These are phyloP conservation scores for Marchantia polymorpha DNA, from an alignment of 225 moss, liverwort and hornwort genomes.

Conservation along the genomic window DNA sequence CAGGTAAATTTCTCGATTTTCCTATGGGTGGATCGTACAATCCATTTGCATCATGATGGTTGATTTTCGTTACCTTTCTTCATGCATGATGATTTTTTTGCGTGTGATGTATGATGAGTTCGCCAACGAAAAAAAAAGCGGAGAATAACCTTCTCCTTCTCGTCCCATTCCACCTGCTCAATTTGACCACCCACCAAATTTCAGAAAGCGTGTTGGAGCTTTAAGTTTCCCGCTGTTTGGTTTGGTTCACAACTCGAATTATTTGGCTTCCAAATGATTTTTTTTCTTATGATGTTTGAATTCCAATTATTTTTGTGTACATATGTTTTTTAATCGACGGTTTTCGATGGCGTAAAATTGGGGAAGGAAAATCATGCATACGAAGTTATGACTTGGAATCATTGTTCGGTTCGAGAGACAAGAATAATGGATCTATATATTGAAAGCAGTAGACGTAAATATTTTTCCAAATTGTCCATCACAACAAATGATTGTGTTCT, in stretches of 20 bases:
- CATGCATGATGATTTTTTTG: not conserved
- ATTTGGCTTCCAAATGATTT: not conserved
- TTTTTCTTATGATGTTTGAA: not conserved
- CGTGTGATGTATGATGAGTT: not conserved
- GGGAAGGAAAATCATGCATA: not conserved
- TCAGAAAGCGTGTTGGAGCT: constrained; percentile 9
- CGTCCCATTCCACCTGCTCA: not conserved
- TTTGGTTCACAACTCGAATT: not conserved
- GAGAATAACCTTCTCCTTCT: not conserved
- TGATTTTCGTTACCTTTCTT: not conserved
- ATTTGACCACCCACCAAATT: not conserved
- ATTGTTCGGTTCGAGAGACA: not conserved
- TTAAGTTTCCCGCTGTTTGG: not conserved
- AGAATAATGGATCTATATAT: not conserved
- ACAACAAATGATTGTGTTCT: not conserved
- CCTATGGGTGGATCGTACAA: not conserved
- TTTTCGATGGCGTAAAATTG: not conserved
- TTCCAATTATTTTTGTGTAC: not conserved
- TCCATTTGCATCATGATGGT: not conserved
- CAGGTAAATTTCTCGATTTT: not conserved
- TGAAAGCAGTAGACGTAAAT: not conserved
- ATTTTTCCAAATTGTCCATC: not conserved
- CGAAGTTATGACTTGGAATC: not conserved
- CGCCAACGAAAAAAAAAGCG: not conserved
- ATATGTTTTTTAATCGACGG: not conserved